Conservation (phyloP, 441 rosid species). For the Populus hybrid region DNA sequence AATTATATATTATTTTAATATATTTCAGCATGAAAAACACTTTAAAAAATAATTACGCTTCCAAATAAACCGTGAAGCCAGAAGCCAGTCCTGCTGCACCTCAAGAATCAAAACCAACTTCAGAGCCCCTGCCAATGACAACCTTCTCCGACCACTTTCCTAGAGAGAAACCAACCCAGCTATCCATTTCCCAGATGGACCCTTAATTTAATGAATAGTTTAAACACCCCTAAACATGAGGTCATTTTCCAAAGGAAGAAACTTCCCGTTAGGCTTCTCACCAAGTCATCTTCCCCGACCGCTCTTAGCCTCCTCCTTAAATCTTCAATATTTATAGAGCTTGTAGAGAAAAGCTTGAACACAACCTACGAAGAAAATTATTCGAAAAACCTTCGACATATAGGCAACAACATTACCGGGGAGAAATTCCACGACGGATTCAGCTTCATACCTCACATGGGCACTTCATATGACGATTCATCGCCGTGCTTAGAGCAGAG, state of each 20-base stretch:
- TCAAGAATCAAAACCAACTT: conserved; percentile 18
- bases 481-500: conserved; percentile 30
- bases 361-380: conserved; percentile 10
- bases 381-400: background rate
- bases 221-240: conserved; percentile 8
- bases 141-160: conserved; percentile 16
- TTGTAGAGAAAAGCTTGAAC: conserved; percentile 47
- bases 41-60: too few species aligned
- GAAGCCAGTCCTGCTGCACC: conserved; percentile 15
- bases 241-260: conserved; percentile 6
- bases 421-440: conserved; percentile 20
- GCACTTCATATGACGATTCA: conserved; percentile 17
- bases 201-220: conserved; percentile 12
- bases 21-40: too few species aligned
- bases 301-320: conserved; percentile 56
- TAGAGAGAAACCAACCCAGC: conserved; percentile 13
- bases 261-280: conserved; percentile 10
- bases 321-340: conserved; percentile 54
- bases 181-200: conserved; percentile 18
- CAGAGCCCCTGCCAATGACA: conserved; percentile 11
- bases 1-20: too few species aligned
- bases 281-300: conserved; percentile 40
- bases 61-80: too few species aligned
- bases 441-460: conserved; percentile 8
- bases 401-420: conserved; percentile 5